Conservation (phyloP, 148 eudicot genomes). For the Vaccinium macrocarpon region DNA sequence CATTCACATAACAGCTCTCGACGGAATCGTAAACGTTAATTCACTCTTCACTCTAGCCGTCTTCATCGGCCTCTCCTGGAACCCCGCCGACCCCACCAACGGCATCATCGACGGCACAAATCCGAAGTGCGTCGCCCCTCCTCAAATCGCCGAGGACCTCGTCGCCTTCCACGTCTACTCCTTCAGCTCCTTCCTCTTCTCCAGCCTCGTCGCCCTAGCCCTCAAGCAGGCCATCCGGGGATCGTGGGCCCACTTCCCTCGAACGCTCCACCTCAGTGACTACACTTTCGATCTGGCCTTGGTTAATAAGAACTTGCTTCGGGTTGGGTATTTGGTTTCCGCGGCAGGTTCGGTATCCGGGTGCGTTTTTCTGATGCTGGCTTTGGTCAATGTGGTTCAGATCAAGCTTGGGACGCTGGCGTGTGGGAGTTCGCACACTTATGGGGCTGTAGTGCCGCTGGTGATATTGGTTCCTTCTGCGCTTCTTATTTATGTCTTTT, state of each 20-base stretch:
- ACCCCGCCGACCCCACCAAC: constrained; percentile 55
- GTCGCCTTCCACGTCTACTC: constrained; percentile 73
- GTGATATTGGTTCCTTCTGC: constrained; percentile 70
- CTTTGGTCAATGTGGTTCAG: constrained; percentile 69
- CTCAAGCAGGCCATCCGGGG: constrained; percentile 65
- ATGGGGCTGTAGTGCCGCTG: constrained; percentile 76
- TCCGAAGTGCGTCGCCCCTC: constrained; percentile 28
- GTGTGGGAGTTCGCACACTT: constrained; percentile 62
- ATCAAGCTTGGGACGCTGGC: constrained; percentile 71
- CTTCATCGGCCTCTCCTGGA: constrained; percentile 71
- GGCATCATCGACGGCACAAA: constrained; percentile 29
- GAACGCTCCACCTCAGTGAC: constrained; percentile 22
- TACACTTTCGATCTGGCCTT: constrained; percentile 38
- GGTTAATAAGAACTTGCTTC: constrained; percentile 44
- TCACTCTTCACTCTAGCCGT: constrained; percentile 78
- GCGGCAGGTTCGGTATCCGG: constrained; percentile 76
- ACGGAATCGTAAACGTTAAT: constrained; percentile 70
- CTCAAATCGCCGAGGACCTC: constrained; percentile 39
- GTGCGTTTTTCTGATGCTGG: constrained; percentile 66
- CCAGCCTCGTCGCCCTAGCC: constrained; percentile 62
- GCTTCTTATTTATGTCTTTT: constrained; percentile 59
- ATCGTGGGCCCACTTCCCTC: constrained; percentile 28
- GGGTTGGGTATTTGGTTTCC: constrained; percentile 67
- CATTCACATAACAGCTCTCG: constrained; percentile 67
- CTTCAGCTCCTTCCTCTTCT: constrained; percentile 76